A percentile compares a stretch with the other conserved stretches of the same genome.
phyloP scores from a whole-genome alignment of 2,329 filamentous ascomycete genomes.

The Paraphaeosphaeria sporulosa region DNA sequence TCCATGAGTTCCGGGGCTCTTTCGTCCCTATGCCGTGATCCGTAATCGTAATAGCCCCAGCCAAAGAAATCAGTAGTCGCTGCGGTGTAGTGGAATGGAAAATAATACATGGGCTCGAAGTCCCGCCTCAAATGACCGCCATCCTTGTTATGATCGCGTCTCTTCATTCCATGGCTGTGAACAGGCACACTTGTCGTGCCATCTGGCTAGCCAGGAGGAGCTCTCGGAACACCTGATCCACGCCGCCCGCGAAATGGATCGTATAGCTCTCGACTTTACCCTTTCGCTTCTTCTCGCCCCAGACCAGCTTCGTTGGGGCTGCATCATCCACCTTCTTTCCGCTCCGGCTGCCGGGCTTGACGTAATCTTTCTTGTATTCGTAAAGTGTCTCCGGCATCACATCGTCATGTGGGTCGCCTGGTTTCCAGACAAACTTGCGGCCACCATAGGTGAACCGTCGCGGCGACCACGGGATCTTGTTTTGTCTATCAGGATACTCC shows the following conservation, averaged over 20 bases:
- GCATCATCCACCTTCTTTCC: constrained; percentile 47
- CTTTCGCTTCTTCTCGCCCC: constrained; percentile 47
- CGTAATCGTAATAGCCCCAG: constrained; percentile 7
- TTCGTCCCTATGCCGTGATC: constrained; percentile 9
- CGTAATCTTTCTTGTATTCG: constrained; percentile 44
- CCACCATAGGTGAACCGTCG: constrained; percentile 48
- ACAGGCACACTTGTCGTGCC: constrained; percentile 46
- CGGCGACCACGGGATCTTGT: constrained; percentile 49
- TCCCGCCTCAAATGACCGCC: neutral
- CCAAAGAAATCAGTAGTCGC: constrained; percentile 7
- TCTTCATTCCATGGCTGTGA: constrained; percentile 44
- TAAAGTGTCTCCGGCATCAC: constrained; percentile 49
- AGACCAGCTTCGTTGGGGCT: constrained; percentile 38
- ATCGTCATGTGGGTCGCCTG: constrained; percentile 57
- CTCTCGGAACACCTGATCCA: constrained; percentile 48
- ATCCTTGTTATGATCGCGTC: neutral
- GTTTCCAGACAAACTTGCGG: constrained; percentile 53
- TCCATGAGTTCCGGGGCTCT: constrained; percentile 22
- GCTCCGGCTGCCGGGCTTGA: constrained; percentile 45
- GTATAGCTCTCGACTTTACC: constrained; percentile 49
- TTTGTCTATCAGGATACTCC: constrained; percentile 46
- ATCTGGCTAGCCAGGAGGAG: constrained; percentile 48
- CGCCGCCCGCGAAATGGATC: constrained; percentile 47
- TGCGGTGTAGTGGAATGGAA: constrained; percentile 3
- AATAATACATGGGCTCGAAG: constrained; percentile 11